Percentiles rank a stretch among this genome's conserved stretches.
phyloP scores from a whole-genome alignment of 768 basidiomycete species.

The Termitomyces sp. region DNA sequence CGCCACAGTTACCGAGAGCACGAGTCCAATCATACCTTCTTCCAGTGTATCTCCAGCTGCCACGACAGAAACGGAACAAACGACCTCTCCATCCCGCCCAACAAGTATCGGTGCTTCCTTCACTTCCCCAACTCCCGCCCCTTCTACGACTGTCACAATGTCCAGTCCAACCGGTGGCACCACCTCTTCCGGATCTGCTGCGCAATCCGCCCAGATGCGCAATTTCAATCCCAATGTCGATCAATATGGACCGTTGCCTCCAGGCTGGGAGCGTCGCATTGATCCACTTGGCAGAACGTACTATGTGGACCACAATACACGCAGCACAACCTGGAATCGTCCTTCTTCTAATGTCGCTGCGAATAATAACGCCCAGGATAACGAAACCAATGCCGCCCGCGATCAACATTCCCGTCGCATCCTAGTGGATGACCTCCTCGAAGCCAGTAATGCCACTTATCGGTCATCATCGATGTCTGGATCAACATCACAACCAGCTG shows the following conservation, averaged over 20 bases:
- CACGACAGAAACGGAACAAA: conserved; percentile 23
- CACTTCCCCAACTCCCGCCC: conserved; percentile 17
- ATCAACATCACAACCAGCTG: conserved; percentile 20
- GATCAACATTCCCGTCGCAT: conserved; percentile 84
- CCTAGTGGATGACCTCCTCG: conserved; percentile 84
- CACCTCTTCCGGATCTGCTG: conserved; percentile 35
- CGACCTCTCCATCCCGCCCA: conserved; percentile 28
- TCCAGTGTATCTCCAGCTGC: conserved; percentile 23
- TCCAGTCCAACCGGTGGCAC: conserved; percentile 16
- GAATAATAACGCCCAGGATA: conserved; percentile 69
- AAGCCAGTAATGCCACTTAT: conserved; percentile 52
- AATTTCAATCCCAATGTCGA: conserved; percentile 96
- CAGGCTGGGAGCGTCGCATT: conserved; percentile 95
- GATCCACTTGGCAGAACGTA: conserved; percentile 96
- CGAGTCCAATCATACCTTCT: conserved; percentile 41
- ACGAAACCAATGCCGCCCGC: conserved; percentile 80
- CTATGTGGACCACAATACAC: conserved; percentile 98
- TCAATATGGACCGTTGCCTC: conserved; percentile 86
- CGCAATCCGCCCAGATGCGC: conserved; percentile 55
- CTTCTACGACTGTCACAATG: conserved; percentile 23
- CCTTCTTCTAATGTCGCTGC: conserved; percentile 76
- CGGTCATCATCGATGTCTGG: conserved; percentile 25
- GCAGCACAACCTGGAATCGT: conserved; percentile 96
- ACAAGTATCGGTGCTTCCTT: conserved; percentile 20
- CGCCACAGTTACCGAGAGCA: conserved; percentile 47